Percentiles rank a stretch among this genome's conserved stretches.
Conservation (phyloP, 2,329 filamentous ascomycete genomes). For the Corniculantispora saksenae region DNA sequence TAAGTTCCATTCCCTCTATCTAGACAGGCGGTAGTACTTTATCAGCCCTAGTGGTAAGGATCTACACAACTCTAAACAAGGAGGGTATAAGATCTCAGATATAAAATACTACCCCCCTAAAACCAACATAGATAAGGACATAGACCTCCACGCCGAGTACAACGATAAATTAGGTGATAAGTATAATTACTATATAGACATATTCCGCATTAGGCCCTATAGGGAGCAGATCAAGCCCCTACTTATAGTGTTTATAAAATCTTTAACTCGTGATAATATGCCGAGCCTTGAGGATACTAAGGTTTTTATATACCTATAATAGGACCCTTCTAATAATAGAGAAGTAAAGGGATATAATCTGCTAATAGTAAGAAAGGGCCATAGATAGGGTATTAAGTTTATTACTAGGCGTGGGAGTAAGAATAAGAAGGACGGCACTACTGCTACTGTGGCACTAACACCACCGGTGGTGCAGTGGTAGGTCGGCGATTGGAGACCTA, state of each 20-base stretch:
- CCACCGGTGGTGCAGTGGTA: constrained; percentile 26
- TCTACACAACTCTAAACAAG: constrained; percentile 19
- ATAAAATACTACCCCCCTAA: constrained; percentile 25
- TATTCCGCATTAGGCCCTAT: constrained; percentile 27
- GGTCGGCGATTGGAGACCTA: constrained; percentile 28
- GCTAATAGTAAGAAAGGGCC: constrained; percentile 13
- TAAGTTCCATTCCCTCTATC: constrained; percentile 9
- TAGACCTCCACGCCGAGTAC: constrained; percentile 17
- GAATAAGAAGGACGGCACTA: neutral
- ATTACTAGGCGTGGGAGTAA: constrained; percentile 16
- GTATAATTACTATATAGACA: constrained; percentile 19
- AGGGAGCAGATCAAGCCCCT: constrained; percentile 26
- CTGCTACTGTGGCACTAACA: neutral
- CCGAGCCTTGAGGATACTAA: constrained; percentile 27
- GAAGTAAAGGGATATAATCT: constrained; percentile 6
- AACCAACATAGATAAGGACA: constrained; percentile 22
- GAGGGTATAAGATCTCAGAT: constrained; percentile 25
- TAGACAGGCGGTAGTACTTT: constrained; percentile 23
- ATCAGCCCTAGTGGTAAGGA: constrained; percentile 27
- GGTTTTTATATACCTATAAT: constrained; percentile 26
- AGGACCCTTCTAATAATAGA: constrained; percentile 25
- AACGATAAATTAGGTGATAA: constrained; percentile 16
- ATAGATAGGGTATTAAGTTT: constrained; percentile 27
- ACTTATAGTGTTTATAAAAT: constrained; percentile 25
- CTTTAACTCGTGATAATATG: constrained; percentile 24